Conservation (phyloP, 2,329 filamentous ascomycete genomes). For the Aspergillus thermomutatus region DNA sequence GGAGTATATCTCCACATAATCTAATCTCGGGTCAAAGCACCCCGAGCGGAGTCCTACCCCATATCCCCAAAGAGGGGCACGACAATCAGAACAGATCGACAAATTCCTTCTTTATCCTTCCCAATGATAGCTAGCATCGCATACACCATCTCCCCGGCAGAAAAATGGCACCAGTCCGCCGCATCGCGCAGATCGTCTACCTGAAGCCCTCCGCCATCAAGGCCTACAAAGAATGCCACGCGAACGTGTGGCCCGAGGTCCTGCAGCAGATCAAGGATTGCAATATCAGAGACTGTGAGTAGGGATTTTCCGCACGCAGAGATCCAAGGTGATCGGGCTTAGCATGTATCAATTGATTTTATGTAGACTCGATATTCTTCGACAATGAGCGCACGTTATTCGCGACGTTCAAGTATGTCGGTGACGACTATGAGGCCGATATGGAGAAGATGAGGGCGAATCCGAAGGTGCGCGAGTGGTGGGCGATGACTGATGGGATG, state of each 20-base stretch:
- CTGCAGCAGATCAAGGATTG: constrained; percentile 71
- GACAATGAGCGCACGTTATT: constrained; percentile 68
- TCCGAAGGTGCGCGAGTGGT: constrained; percentile 72
- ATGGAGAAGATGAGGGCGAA: constrained; percentile 75
- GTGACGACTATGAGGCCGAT: constrained; percentile 67
- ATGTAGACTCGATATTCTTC: constrained; percentile 65
- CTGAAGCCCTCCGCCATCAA: constrained; percentile 64
- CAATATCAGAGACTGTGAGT: constrained; percentile 69
- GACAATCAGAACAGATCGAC: neutral
- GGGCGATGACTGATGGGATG: constrained; percentile 74
- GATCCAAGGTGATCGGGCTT: neutral
- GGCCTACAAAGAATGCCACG: constrained; percentile 72
- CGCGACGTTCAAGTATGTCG: constrained; percentile 75
- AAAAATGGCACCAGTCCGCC: constrained; percentile 23
- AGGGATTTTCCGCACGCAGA: neutral
- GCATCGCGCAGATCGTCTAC: constrained; percentile 70
- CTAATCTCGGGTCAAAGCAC: neutral
- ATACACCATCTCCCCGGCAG: neutral
- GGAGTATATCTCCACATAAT: neutral
- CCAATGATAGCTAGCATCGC: neutral
- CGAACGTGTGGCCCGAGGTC: constrained; percentile 73
- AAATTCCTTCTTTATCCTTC: neutral
- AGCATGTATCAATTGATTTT: neutral
- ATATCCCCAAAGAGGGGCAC: neutral
- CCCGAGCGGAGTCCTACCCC: neutral